These are phyloP conservation scores for Echria macrotheca DNA, from an alignment of 495 filamentous ascomycete genomes.

Conservation along the genomic window DNA sequence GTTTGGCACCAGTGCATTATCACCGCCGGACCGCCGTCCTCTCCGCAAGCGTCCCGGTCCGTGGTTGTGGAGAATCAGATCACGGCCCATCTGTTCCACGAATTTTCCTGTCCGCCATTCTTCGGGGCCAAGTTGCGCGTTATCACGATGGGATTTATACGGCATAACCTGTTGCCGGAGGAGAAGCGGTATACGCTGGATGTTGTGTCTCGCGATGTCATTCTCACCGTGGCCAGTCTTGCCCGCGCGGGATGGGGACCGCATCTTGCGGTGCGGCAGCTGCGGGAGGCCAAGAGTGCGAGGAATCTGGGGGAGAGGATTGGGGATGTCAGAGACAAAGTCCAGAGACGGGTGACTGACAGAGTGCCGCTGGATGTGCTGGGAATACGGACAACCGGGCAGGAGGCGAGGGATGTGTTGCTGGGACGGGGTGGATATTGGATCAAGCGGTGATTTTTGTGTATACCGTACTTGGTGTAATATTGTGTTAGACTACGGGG, in stretches of 20 bases:
- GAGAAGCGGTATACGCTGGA: slow-evolving; percentile 37
- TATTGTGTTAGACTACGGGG: too few relatives aligned
- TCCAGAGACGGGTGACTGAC: slow-evolving; percentile 1
- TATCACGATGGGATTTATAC: slow-evolving; percentile 53
- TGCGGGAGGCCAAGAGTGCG: background rate
- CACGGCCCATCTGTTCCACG: slow-evolving; percentile 40
- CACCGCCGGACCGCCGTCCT: slow-evolving; percentile 43
- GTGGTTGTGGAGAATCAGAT: slow-evolving; percentile 36
- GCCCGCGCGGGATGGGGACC: background rate
- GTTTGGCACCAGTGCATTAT: slow-evolving; percentile 52
- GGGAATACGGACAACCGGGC: slow-evolving; percentile 4
- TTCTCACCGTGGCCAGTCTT: slow-evolving; percentile 45
- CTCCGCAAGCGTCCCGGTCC: slow-evolving; percentile 31
- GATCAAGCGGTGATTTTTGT: background rate
- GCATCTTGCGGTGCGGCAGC: background rate
- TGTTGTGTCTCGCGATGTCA: slow-evolving; percentile 44
- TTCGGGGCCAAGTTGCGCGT: slow-evolving; percentile 40
- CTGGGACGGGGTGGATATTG: slow-evolving; percentile 3
- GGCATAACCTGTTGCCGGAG: slow-evolving; percentile 29
- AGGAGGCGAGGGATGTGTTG: background rate
- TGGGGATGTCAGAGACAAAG: background rate
- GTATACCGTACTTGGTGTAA: background rate
- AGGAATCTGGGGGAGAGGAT: slow-evolving; percentile 2
- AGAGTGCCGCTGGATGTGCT: slow-evolving; percentile 3
- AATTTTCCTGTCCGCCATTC: slow-evolving; percentile 34